These are phyloP conservation scores for Malassezia obtusa DNA, from an alignment of 1,284 basidiomycete genomes.

Conservation along the genomic window DNA sequence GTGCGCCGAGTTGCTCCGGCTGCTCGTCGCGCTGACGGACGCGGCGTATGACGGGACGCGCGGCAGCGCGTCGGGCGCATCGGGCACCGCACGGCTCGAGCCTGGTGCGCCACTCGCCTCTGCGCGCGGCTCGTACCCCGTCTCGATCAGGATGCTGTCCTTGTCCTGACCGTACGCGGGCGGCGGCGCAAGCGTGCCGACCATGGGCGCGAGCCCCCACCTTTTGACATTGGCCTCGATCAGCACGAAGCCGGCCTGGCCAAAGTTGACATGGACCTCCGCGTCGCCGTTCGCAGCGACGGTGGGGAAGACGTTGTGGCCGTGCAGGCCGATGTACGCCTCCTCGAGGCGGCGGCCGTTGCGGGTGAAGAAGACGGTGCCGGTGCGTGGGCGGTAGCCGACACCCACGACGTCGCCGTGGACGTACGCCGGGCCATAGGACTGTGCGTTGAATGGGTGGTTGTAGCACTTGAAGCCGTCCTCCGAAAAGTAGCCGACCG, in stretches of 20 bases:
- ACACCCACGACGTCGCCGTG: conserved; percentile 58
- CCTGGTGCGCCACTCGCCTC: not conserved
- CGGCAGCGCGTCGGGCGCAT: not conserved
- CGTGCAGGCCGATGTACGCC: conserved; percentile 42
- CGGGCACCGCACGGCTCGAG: not conserved
- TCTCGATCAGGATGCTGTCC: conserved; percentile 47
- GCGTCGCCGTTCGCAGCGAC: conserved; percentile 42
- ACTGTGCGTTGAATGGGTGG: conserved; percentile 79
- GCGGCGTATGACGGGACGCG: conserved; percentile 9
- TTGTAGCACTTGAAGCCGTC: conserved; percentile 96
- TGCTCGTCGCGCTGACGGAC: not conserved
- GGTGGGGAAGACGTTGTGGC: conserved; percentile 46
- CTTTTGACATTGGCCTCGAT: conserved; percentile 48
- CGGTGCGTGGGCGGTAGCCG: conserved; percentile 43
- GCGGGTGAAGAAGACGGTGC: conserved; percentile 46
- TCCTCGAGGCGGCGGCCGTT: conserved; percentile 46
- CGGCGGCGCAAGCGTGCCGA: conserved; percentile 44
- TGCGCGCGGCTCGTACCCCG: conserved; percentile 2
- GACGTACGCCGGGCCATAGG: conserved; percentile 74
- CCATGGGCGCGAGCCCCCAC: conserved; percentile 48
- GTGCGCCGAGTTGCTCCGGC: not conserved
- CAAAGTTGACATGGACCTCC: conserved; percentile 46
- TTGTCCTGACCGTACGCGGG: conserved; percentile 46
- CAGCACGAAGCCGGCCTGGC: conserved; percentile 48
- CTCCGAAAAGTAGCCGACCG: conserved; percentile 83